These are phyloP conservation scores for Candida argentea DNA, from an alignment of 805 yeast genomes.

Conservation along the genomic window DNA sequence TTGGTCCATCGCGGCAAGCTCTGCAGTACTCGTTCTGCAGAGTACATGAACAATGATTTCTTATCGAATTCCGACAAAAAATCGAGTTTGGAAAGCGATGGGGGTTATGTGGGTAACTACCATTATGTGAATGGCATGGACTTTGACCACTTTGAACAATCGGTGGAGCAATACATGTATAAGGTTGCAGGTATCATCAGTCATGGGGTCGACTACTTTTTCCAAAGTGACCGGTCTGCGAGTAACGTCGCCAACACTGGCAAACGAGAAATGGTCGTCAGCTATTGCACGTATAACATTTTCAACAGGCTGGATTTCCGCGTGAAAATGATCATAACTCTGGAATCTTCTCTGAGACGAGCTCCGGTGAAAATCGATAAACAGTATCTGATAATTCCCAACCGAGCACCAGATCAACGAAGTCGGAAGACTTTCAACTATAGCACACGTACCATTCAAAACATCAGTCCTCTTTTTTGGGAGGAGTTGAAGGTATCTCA, in stretches of 20 bases:
- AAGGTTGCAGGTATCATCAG: conserved; percentile 18
- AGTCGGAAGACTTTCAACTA: conserved; percentile 1
- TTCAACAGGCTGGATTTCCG: conserved; percentile 69
- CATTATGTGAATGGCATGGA: conserved; percentile 29
- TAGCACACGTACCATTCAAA: conserved; percentile 7
- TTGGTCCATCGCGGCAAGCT: conserved; percentile 29
- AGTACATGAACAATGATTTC: conserved; percentile 20
- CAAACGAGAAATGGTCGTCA: conserved; percentile 28
- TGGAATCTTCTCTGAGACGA: conserved; percentile 4
- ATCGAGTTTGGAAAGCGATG: conserved; percentile 13
- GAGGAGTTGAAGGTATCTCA: conserved; percentile 50
- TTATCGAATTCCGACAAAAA: conserved; percentile 3
- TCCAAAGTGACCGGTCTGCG: conserved; percentile 6
- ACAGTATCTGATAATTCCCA: conserved; percentile 17
- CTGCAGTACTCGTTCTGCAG: conserved; percentile 19
- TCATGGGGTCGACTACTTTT: conserved; percentile 8
- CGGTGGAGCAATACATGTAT: conserved; percentile 20
- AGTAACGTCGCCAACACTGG: conserved; percentile 3
- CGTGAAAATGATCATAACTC: conserved; percentile 38
- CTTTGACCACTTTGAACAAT: conserved; percentile 9
- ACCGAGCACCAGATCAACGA: conserved; percentile 2
- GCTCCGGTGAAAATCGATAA: conserved; percentile 24
- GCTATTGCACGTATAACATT: conserved; percentile 64
- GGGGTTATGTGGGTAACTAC: conserved; percentile 30
- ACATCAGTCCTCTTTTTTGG: conserved; percentile 33